Percentiles rank a stretch among this genome's conserved stretches.
Conservation (phyloP, 768 basidiomycete species). For the Lentinula sp. region DNA sequence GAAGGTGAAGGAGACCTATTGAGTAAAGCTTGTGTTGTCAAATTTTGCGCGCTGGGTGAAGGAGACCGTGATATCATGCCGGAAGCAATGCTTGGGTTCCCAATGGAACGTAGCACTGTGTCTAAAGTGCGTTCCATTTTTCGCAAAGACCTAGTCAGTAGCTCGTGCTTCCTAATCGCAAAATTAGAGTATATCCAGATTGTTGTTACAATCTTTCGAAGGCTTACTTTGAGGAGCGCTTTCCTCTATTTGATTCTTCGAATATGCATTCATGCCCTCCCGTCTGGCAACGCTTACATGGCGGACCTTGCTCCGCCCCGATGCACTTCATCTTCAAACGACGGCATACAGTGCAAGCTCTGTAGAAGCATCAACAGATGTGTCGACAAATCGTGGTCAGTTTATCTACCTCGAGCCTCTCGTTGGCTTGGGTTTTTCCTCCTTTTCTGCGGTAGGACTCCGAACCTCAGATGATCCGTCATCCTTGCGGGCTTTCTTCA, state of each 20-base stretch:
- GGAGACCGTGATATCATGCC: constrained; percentile 81
- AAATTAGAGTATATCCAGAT: constrained; percentile 15
- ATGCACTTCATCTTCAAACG: constrained; percentile 93
- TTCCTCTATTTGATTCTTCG: constrained; percentile 94
- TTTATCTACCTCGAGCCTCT: constrained; percentile 69
- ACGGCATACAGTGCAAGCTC: constrained; percentile 89
- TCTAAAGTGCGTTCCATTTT: constrained; percentile 95
- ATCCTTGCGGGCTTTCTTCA: constrained; percentile 61
- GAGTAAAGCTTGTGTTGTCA: constrained; percentile 53
- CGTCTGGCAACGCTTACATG: constrained; percentile 79
- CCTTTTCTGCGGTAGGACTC: constrained; percentile 53
- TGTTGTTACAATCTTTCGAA: background rate
- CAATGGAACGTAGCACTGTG: constrained; percentile 83
- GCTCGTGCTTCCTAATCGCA: constrained; percentile 68
- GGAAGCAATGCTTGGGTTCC: constrained; percentile 72
- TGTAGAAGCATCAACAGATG: constrained; percentile 24
- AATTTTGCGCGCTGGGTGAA: constrained; percentile 54
- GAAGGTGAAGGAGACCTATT: constrained; percentile 44
- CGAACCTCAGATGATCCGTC: constrained; percentile 43
- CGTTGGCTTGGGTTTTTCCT: constrained; percentile 79
- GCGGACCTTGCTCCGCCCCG: constrained; percentile 83
- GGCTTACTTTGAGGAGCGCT: constrained; percentile 74
- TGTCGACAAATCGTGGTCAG: background rate
- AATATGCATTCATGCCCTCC: constrained; percentile 91
- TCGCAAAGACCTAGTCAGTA: constrained; percentile 71